Conservation (phyloP, 352 stramenopile species). For the Phytopythium oedochilum region DNA sequence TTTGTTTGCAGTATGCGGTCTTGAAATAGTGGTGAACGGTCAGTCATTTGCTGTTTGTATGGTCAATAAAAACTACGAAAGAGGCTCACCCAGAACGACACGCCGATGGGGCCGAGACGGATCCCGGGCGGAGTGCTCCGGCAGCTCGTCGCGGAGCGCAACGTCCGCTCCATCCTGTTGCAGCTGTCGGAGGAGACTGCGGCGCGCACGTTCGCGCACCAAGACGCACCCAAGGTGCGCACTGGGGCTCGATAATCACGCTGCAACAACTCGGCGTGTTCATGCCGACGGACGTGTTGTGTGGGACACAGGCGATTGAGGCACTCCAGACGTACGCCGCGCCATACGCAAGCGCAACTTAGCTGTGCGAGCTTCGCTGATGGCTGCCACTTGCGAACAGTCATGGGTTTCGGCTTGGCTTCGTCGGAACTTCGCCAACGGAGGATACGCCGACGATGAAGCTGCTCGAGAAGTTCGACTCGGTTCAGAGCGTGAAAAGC, state of each 20-base stretch:
- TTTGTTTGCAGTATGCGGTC: too few relatives aligned
- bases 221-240: conserved; percentile 16
- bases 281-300: conserved; percentile 5
- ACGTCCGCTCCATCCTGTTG: conserved; percentile 49
- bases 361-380: neutral
- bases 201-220: conserved; percentile 1
- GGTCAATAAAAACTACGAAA: too few relatives aligned
- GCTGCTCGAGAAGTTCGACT: conserved; percentile 17
- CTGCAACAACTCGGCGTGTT: too few relatives aligned
- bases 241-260: neutral
- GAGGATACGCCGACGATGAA: neutral
- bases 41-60: too few relatives aligned
- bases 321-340: conserved; percentile 21
- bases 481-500: too few relatives aligned
- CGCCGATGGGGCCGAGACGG: too few relatives aligned
- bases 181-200: conserved; percentile 20
- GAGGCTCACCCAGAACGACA: too few relatives aligned
- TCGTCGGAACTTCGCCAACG: conserved; percentile 17
- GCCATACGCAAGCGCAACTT: too few relatives aligned
- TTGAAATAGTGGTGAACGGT: too few relatives aligned
- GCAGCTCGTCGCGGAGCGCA: conserved; percentile 23
- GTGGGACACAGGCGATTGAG: conserved; percentile 11
- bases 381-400: conserved; percentile 1
- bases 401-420: conserved; percentile 30
- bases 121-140: conserved; percentile 10